Evolutionary conservation across 1,284 basidiomycete genomes (phyloP).

Genomic region (Phellinidium pouzarii): DNA sequence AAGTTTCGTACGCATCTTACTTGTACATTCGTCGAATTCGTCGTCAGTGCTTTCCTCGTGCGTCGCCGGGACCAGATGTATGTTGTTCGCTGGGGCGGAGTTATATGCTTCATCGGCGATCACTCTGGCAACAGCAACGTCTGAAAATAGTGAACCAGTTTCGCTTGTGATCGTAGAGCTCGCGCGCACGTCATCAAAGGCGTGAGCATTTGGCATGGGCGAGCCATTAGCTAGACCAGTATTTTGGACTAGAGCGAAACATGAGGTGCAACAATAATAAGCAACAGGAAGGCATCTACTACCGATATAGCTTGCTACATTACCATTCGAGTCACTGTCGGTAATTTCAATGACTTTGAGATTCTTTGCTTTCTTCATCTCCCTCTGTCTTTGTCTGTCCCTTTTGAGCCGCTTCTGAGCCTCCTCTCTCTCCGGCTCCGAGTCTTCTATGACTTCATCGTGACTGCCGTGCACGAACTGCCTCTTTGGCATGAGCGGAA

Average conservation of each 20-base stretch:
- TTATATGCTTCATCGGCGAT: background rate
- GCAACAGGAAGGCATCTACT: too few relatives aligned
- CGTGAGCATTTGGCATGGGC: too few relatives aligned
- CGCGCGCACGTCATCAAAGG: background rate
- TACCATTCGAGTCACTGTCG: background rate
- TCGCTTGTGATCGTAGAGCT: background rate
- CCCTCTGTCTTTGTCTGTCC: conserved; percentile 28
- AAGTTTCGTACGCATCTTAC: conserved; percentile 3
- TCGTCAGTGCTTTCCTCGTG: background rate
- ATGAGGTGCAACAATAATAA: too few relatives aligned
- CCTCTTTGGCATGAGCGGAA: background rate
- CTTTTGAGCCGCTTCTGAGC: conserved; percentile 40
- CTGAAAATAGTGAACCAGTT: background rate
- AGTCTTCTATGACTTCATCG: conserved; percentile 51
- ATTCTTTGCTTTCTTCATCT: conserved; percentile 10
- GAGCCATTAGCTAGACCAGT: too few relatives aligned
- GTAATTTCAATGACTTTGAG: conserved; percentile 20
- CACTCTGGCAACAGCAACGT: background rate
- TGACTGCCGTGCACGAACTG: background rate
- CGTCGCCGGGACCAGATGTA: background rate
- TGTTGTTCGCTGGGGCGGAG: background rate
- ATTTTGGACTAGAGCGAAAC: too few relatives aligned
- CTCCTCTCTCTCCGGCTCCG: conserved; percentile 54
- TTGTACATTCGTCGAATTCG: conserved; percentile 7
- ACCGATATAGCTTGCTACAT: too few relatives aligned